phyloP scores from a whole-genome alignment of 768 basidiomycete species.

The Trametes gibbosa region DNA sequence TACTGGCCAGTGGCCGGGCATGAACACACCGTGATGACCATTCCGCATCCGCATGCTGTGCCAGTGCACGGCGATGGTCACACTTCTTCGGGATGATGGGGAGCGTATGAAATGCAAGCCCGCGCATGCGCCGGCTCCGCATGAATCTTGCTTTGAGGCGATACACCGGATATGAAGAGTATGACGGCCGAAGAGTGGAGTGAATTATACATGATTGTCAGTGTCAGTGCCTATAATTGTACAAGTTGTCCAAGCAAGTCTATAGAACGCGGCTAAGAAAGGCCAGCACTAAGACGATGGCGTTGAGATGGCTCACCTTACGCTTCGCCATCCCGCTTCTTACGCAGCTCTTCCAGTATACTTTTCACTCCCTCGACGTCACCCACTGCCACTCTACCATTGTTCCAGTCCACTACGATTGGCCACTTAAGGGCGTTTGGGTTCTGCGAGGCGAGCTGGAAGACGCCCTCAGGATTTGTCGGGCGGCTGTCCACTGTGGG shows the following conservation, averaged over 20 bases:
- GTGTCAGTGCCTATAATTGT: too few relatives aligned
- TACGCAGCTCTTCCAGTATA: slow-evolving; percentile 64
- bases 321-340: slow-evolving; percentile 62
- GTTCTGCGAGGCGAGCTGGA: slow-evolving; percentile 49
- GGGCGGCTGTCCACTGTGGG: slow-evolving; percentile 42
- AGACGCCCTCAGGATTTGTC: slow-evolving; percentile 44
- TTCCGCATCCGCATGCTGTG: too few relatives aligned
- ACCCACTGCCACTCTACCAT: slow-evolving; percentile 62
- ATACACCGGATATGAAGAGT: too few relatives aligned
- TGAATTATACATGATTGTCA: too few relatives aligned
- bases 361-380: slow-evolving; percentile 65
- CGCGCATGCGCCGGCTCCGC: not conserved
- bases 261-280: too few relatives aligned
- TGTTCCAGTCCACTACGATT: slow-evolving; percentile 75
- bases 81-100: not conserved
- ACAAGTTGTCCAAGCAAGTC: too few relatives aligned
- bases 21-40: too few relatives aligned
- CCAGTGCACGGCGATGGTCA: too few relatives aligned
- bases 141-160: too few relatives aligned
- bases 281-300: too few relatives aligned
- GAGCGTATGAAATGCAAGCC: not conserved
- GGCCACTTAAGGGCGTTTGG: slow-evolving; percentile 73
- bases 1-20: too few relatives aligned
- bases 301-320: not conserved
- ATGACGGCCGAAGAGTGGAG: too few relatives aligned